Evolutionary conservation across 192 early-diverging fungal species (phyloP).

Genomic region (Dissophora ornata): DNA sequence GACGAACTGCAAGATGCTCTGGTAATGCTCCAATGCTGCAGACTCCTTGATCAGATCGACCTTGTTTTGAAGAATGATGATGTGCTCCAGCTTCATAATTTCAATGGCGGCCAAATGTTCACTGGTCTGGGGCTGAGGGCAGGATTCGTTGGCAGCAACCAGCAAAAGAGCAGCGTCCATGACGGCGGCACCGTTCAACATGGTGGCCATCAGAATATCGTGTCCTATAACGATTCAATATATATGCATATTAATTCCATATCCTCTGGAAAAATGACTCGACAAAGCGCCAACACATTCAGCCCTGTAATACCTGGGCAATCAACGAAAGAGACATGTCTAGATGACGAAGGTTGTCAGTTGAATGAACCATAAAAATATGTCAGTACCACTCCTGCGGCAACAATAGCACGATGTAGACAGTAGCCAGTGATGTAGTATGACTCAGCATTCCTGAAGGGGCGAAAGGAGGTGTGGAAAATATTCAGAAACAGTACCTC

Average conservation of each 20-base stretch:
- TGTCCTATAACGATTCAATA: slow-evolving; percentile 73
- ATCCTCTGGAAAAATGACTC: too few species aligned
- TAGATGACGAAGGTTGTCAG: slow-evolving; percentile 32
- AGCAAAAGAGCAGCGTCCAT: slow-evolving; percentile 99
- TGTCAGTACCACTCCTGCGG: neutral
- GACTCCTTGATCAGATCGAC: slow-evolving; percentile 96
- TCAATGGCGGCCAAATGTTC: slow-evolving; percentile 99
- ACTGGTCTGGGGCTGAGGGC: slow-evolving; percentile 98
- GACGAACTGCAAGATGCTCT: slow-evolving; percentile 92
- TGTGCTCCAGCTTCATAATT: slow-evolving; percentile 97
- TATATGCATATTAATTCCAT: too few species aligned
- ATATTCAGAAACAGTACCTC: too few species aligned
- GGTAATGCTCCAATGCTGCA: slow-evolving; percentile 89
- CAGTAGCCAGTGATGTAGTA: slow-evolving; percentile 5
- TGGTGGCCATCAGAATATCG: slow-evolving; percentile 99
- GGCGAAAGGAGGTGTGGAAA: too few species aligned
- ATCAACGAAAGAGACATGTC: slow-evolving; percentile 98
- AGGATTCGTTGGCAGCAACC: slow-evolving; percentile 97
- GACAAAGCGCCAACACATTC: too few species aligned
- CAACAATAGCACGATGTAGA: neutral
- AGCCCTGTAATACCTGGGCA: slow-evolving; percentile 95
- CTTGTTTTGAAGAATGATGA: slow-evolving; percentile 99
- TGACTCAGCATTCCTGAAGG: slow-evolving; percentile 10
- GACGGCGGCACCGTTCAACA: slow-evolving; percentile 98
- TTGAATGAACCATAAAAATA: neutral